Evolutionary conservation across 2,329 filamentous ascomycete species (phyloP).

Genomic region (Calonectria fujianensis): DNA sequence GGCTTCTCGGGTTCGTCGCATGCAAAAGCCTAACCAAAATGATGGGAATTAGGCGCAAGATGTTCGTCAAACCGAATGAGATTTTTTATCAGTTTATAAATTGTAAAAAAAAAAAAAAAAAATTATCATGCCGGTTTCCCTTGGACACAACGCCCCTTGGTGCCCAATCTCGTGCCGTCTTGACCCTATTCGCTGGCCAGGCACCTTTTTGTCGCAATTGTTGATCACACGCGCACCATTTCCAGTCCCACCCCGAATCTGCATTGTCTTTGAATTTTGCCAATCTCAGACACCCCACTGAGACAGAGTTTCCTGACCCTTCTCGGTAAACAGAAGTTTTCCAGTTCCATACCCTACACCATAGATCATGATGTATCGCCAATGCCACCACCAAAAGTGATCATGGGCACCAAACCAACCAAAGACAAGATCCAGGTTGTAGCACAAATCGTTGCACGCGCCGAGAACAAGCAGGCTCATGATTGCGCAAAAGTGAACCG

Average conservation of each 20-base stretch:
- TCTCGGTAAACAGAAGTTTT: constrained; percentile 28
- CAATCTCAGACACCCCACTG: not conserved
- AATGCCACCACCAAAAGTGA: constrained; percentile 43
- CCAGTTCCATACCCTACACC: constrained; percentile 31
- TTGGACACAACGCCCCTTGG: not conserved
- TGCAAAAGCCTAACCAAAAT: not conserved
- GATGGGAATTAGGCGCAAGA: not conserved
- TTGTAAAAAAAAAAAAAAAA: too few relatives aligned
- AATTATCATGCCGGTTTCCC: not conserved
- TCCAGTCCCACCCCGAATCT: not conserved
- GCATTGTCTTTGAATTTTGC: not conserved
- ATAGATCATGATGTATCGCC: constrained; percentile 35
- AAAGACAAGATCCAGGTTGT: constrained; percentile 39
- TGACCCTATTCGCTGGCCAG: not conserved
- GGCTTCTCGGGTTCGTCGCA: not conserved
- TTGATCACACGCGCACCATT: not conserved
- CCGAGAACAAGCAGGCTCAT: constrained; percentile 35
- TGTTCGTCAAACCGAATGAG: not conserved
- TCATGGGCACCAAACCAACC: constrained; percentile 38
- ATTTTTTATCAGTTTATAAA: not conserved
- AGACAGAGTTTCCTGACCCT: constrained; percentile 23
- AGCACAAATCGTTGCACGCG: constrained; percentile 35
- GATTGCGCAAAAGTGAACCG: constrained; percentile 33
- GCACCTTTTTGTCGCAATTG: not conserved
- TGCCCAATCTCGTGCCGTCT: not conserved